Evolutionary conservation across 176 grass and related monocot genomes (phyloP).

Genomic region (Sorghum bicolor): Sorghum_bicolor_NCBIv3 NC_012873.2:67537001-67537500

Average conservation of each 20-base stretch:
- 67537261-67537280: not conserved
- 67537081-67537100: conserved; percentile 1
- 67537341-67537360: not conserved
- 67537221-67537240: not conserved
- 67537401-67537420: not conserved
- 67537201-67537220: not conserved
- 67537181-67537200: not conserved
- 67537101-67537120: not conserved
- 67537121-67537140: not conserved
- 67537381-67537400: not conserved
- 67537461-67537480: not conserved
- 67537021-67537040: conserved; percentile 65
- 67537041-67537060: conserved; percentile 92
- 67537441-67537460: not conserved
- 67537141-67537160: not conserved
- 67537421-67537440: not conserved
- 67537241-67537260: not conserved
- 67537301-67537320: not conserved
- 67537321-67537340: not conserved
- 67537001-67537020: conserved; percentile 71
- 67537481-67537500: not conserved
- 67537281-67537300: not conserved
- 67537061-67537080: conserved; percentile 99
- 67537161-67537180: too few relatives aligned
- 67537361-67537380: not conserved